Base-by-base conservation (phyloP, 2,329 filamentous ascomycete genomes). In the Biscogniauxia mediterranea region DNA sequence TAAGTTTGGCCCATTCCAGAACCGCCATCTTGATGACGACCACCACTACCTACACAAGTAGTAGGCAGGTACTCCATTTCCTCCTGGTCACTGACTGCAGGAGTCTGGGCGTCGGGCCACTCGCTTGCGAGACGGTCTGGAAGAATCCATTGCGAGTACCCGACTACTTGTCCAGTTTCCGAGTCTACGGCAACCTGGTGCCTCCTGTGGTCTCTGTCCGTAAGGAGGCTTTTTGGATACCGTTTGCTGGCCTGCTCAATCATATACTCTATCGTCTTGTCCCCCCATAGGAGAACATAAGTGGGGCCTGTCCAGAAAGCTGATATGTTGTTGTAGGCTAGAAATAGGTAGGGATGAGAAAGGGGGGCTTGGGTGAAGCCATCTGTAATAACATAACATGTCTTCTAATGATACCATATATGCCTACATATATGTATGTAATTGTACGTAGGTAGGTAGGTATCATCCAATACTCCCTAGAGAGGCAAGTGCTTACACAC, bases 81-180 rank as follows among this genome's bases (percentile, higher is more conserved):
- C 56, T 66, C 62, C 19, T 57, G 62, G 3, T 52, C n/a, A 20
- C 54, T 61, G 20, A 65, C 64, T 15, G 60, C 61, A 15, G 61
- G 66, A 1, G 55, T 58, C 59, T 64, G 65, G 1, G 63, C 62
- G 11, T 68, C 65, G 15, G 61, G 62, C 66, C 66, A 68, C 13
- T 57, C 55, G 1, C 56, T 58, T 8, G 56, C 49, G 13, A 60
- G 54, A 7, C 58, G 55, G 32, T 58, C 61, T 4, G 68, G 69
- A 15, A 69, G 59, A 15, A 61, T 28, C 66, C 69, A 71, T 15
- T 66, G 64, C 17, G 64, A 65, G 60, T 69, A 71, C 5, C 68
- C 69, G 17, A 71, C 38, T 3, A 71, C 55, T 9, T 38, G 25
- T 17, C 68, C 69, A 0, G 68, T 68, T 42, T 68, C 60, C 7